phyloP scores from a whole-genome alignment of 176 grass and related monocot species.

The Avena sativa region DNA sequence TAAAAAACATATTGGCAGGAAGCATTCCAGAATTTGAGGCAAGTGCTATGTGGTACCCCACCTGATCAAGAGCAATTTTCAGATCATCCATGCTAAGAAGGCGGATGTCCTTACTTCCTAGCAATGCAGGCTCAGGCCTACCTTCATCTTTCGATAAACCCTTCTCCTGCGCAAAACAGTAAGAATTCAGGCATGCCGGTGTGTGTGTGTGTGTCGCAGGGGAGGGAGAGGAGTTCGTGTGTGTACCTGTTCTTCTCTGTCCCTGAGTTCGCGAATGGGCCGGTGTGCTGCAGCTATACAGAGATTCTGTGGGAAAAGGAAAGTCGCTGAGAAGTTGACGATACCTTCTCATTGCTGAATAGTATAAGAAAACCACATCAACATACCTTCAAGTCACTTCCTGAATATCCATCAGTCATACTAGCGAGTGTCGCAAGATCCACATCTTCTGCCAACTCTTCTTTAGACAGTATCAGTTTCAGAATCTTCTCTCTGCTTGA shows the following conservation, averaged over 20 bases:
- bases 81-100: constrained; percentile 78
- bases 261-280: constrained; percentile 58
- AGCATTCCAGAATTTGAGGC: not conserved
- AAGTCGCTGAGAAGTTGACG: not conserved
- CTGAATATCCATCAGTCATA: constrained; percentile 84
- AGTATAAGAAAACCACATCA: constrained; percentile 13
- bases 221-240: not conserved
- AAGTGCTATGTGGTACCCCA: constrained; percentile 26
- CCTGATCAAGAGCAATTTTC: constrained; percentile 65
- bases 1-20: not conserved
- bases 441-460: constrained; percentile 59
- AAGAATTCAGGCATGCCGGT: not conserved
- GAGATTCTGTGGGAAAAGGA: constrained; percentile 59
- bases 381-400: constrained; percentile 85
- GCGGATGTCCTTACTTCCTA: constrained; percentile 53
- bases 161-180: constrained; percentile 52
- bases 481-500: constrained; percentile 79
- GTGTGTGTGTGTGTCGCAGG: not conserved
- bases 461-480: constrained; percentile 71
- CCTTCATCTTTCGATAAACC: constrained; percentile 50
- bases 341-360: not conserved
- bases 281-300: constrained; percentile 59
- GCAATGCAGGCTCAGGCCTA: constrained; percentile 51
- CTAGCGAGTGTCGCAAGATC: constrained; percentile 62
- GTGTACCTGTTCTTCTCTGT: constrained; percentile 72